Evolutionary conservation across 2,329 filamentous ascomycete species (phyloP).

Genomic region (Cladosporium sp.): DNA sequence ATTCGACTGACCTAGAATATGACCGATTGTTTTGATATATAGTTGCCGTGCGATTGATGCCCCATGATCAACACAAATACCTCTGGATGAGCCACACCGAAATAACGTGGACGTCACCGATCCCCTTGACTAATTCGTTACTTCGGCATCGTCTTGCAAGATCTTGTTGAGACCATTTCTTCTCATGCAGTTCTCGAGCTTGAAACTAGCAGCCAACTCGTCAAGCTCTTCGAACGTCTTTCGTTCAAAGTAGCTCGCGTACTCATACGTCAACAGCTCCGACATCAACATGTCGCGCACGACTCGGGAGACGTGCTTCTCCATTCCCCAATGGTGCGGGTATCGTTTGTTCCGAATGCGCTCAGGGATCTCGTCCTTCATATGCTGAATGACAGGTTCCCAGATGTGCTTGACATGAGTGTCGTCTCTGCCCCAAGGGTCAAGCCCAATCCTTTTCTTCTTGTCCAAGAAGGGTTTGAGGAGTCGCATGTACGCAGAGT

Average conservation of each 20-base stretch:
- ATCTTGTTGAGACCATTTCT: conserved; percentile 47
- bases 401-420: conserved; percentile 36
- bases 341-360: conserved; percentile 25
- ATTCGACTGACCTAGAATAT: no score
- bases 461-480: conserved; percentile 49
- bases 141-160: conserved; percentile 25
- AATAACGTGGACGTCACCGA: no score
- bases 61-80: no score
- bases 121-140: background rate
- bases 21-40: no score
- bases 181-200: conserved; percentile 48
- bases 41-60: no score
- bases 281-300: conserved; percentile 14
- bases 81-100: no score
- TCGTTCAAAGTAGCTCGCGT: conserved; percentile 49
- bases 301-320: conserved; percentile 14
- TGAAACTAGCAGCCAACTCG: conserved; percentile 47
- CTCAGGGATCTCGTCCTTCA: conserved; percentile 36
- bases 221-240: conserved; percentile 50
- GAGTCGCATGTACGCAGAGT: conserved; percentile 38
- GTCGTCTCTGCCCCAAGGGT: conserved; percentile 46
- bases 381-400: conserved; percentile 26
- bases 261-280: conserved; percentile 40
- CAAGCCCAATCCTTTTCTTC: conserved; percentile 48
- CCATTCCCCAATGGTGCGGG: conserved; percentile 13